Conservation (phyloP, 331 rosid genomes). For the Rhamnella rubrinervis region DNA sequence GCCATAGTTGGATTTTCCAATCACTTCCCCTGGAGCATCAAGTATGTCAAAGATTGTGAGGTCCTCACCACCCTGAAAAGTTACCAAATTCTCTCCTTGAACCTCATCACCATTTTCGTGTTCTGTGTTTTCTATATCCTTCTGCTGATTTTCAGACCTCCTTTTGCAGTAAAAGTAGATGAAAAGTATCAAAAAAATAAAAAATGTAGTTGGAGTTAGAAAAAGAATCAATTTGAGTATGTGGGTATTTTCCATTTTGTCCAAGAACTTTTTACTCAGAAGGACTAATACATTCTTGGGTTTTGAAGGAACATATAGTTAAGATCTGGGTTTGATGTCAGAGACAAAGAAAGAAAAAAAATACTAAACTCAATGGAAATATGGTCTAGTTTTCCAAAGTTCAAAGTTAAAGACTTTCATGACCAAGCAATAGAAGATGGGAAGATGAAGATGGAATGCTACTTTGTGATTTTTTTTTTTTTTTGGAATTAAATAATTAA, state of each 20-base stretch:
- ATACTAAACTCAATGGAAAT: slow-evolving; percentile 17
- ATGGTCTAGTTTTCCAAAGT: slow-evolving; percentile 3
- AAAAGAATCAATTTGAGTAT: slow-evolving; percentile 50
- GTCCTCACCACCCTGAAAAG: slow-evolving; percentile 71
- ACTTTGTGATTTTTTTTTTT: slow-evolving; percentile 35
- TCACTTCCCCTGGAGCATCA: slow-evolving; percentile 97
- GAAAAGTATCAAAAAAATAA: slow-evolving; percentile 40
- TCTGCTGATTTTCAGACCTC: slow-evolving; percentile 22
- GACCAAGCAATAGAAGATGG: slow-evolving; percentile 28
- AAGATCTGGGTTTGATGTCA: slow-evolving; percentile 41
- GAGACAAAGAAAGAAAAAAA: slow-evolving; percentile 9
- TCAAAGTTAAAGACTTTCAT: slow-evolving; percentile 1
- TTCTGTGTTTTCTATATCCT: slow-evolving; percentile 60
- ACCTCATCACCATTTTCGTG: slow-evolving; percentile 28
- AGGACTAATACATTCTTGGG: slow-evolving; percentile 9
- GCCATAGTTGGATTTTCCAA: slow-evolving; percentile 86
- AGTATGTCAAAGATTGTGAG: slow-evolving; percentile 70
- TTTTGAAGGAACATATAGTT: slow-evolving; percentile 10
- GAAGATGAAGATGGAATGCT: slow-evolving; percentile 40
- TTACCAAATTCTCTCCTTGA: slow-evolving; percentile 53
- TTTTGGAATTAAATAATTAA: neutral
- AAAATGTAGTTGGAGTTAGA: slow-evolving; percentile 28
- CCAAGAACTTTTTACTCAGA: slow-evolving; percentile 2
- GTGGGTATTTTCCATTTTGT: slow-evolving; percentile 36
- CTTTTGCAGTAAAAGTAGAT: slow-evolving; percentile 43